Conservation (phyloP, 305 asterid species). For the Ilex paraguariensis region DNA sequence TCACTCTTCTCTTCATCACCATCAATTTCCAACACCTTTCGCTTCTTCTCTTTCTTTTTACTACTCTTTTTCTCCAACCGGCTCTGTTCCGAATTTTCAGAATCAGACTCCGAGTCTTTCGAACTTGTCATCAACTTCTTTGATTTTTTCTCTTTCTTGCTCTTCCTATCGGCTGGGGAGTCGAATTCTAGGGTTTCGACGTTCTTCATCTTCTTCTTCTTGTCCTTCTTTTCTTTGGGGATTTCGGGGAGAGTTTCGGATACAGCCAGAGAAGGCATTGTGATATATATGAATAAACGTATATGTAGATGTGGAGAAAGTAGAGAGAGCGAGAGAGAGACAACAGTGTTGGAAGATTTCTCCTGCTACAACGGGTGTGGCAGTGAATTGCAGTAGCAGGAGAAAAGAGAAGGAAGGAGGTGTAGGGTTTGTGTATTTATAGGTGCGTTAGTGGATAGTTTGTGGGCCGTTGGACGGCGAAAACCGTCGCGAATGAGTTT, state of each 20-base stretch:
- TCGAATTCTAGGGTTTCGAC: slow-evolving; percentile 32
- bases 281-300: background rate
- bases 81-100: slow-evolving; percentile 23
- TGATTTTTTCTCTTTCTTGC: slow-evolving; percentile 56
- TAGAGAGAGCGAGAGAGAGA: too few relatives aligned
- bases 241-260: slow-evolving; percentile 29
- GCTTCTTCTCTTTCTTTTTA: slow-evolving; percentile 52
- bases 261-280: slow-evolving; percentile 54
- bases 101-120: slow-evolving; percentile 34
- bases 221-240: slow-evolving; percentile 25
- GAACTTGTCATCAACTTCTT: too few relatives aligned
- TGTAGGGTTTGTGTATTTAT: slow-evolving; percentile 52
- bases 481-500: too few relatives aligned
- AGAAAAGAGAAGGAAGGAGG: slow-evolving; percentile 13
- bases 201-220: slow-evolving; percentile 18
- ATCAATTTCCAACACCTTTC: slow-evolving; percentile 45
- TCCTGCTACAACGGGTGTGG: slow-evolving; percentile 25
- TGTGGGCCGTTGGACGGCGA: slow-evolving; percentile 5
- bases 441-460: slow-evolving; percentile 6
- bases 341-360: slow-evolving; percentile 1
- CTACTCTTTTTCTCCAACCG: slow-evolving; percentile 16
- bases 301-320: background rate
- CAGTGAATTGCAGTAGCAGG: slow-evolving; percentile 30
- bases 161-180: slow-evolving; percentile 35
- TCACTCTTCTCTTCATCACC: slow-evolving; percentile 31